These are phyloP conservation scores for Sphaerulina populicola DNA, from an alignment of 2,329 filamentous ascomycete genomes.

Conservation along the genomic window DNA sequence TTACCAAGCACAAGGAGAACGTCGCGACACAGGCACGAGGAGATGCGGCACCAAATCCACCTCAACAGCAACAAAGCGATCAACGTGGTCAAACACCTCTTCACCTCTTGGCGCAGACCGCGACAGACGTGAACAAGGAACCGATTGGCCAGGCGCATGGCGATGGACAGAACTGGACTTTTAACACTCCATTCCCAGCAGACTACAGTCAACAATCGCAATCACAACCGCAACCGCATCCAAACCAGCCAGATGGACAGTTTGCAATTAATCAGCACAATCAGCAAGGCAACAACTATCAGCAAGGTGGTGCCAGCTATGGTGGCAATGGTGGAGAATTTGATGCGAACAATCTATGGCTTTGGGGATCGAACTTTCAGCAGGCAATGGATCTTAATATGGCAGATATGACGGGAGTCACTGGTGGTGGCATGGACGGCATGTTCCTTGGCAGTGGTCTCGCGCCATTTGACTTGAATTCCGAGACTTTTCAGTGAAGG, in stretches of 20 bases:
- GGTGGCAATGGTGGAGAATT: conserved; percentile 6
- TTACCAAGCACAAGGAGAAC: conserved; percentile 33
- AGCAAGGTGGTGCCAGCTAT: conserved; percentile 1
- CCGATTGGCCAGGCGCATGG: conserved; percentile 10
- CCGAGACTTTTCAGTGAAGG: not conserved
- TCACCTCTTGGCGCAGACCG: conserved; percentile 24
- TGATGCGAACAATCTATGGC: conserved; percentile 19
- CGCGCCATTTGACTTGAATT: conserved; percentile 20
- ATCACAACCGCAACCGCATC: conserved; percentile 2
- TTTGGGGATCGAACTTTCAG: conserved; percentile 32
- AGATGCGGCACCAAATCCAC: conserved; percentile 14
- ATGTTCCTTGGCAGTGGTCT: conserved; percentile 29
- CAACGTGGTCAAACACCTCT: conserved; percentile 17
- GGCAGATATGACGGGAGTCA: conserved; percentile 28
- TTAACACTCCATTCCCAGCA: conserved; percentile 19
- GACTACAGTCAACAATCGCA: conserved; percentile 17
- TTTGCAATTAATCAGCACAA: conserved; percentile 10
- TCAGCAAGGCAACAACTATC: conserved; percentile 1
- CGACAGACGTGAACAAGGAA: conserved; percentile 12
- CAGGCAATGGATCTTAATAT: conserved; percentile 33
- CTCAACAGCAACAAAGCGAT: conserved; percentile 4
- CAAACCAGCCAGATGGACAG: conserved; percentile 15
- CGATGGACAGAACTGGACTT: conserved; percentile 18
- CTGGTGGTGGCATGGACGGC: conserved; percentile 28
- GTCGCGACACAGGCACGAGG: conserved; percentile 19